Conservation (phyloP, 2,329 filamentous ascomycete species). For the Cucurbitaria berberidis region DNA sequence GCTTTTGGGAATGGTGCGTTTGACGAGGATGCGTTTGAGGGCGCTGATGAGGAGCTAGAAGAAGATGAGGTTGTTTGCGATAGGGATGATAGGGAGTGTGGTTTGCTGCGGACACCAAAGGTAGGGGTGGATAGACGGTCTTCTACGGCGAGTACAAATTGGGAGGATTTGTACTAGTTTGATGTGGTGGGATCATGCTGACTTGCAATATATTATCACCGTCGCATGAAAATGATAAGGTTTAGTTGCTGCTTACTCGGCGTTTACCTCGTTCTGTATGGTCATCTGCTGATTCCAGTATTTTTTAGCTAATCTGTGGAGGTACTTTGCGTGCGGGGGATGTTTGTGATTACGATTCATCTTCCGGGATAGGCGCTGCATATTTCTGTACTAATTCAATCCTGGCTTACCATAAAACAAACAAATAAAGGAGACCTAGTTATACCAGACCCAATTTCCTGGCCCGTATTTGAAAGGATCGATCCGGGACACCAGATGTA, state of each 20-base stretch:
- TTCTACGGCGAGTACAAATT: not conserved
- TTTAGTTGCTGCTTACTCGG: not conserved
- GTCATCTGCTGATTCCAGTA: too few species aligned
- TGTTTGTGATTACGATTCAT: too few species aligned
- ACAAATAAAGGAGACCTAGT: too few species aligned
- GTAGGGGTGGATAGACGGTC: not conserved
- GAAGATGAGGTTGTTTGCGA: not conserved
- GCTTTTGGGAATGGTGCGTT: conserved; percentile 5
- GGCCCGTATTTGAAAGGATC: too few species aligned
- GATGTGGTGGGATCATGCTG: not conserved
- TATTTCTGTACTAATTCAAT: too few species aligned
- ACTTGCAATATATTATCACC: not conserved
- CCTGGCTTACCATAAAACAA: too few species aligned
- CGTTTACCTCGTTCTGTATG: too few species aligned
- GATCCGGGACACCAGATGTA: too few species aligned
- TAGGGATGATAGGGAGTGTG: not conserved
- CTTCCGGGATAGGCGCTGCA: too few species aligned
- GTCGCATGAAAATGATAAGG: not conserved
- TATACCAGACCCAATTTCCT: too few species aligned
- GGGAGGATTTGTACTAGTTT: conserved; percentile 5
- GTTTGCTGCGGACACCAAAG: not conserved
- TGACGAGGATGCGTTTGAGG: conserved; percentile 8
- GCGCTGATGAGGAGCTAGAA: conserved; percentile 4
- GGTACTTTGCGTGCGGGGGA: too few species aligned
- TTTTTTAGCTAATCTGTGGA: too few species aligned